A percentile compares a stretch with the other conserved stretches of the same genome.
Conservation (phyloP, 352 stramenopile genomes). For the Phytophthora capsici region DNA sequence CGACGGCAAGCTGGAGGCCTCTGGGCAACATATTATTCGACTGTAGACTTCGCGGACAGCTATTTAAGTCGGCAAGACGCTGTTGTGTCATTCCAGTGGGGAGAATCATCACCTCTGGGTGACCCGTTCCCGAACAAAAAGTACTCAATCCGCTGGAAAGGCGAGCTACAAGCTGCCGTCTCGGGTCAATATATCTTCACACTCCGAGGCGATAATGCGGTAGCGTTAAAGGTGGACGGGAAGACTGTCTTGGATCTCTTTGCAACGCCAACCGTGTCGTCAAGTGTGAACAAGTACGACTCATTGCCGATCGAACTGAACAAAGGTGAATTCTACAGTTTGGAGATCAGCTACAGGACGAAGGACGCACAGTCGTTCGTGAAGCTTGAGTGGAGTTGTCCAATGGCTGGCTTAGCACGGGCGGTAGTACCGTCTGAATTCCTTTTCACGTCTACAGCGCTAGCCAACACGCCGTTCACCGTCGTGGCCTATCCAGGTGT, state of each 20-base stretch:
- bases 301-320: slow-evolving; percentile 34
- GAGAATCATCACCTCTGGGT: slow-evolving; percentile 58
- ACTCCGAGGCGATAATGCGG: slow-evolving; percentile 81
- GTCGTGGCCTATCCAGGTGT: slow-evolving; percentile 79
- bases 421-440: slow-evolving; percentile 19
- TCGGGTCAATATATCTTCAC: slow-evolving; percentile 84
- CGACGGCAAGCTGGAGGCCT: slow-evolving; percentile 88
- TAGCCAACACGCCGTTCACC: slow-evolving; percentile 62
- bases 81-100: slow-evolving; percentile 90
- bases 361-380: slow-evolving; percentile 84
- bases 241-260: slow-evolving; percentile 61
- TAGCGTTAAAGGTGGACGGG: slow-evolving; percentile 77
- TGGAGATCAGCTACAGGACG: slow-evolving; percentile 89
- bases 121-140: slow-evolving; percentile 79
- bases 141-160: slow-evolving; percentile 76
- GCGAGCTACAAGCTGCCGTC: slow-evolving; percentile 52
- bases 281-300: slow-evolving; percentile 22
- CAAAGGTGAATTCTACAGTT: slow-evolving; percentile 64
- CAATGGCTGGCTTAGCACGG: slow-evolving; percentile 30
- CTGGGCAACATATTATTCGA: slow-evolving; percentile 91
- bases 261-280: slow-evolving; percentile 33
- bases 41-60: slow-evolving; percentile 86
- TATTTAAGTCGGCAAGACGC: slow-evolving; percentile 81
- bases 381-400: slow-evolving; percentile 79
- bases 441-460: slow-evolving; percentile 49